Evolutionary conservation across 1,284 basidiomycete genomes (phyloP), one percentile per base, ranked within the genome.

Genomic region (Puccinia horiana): DNA sequence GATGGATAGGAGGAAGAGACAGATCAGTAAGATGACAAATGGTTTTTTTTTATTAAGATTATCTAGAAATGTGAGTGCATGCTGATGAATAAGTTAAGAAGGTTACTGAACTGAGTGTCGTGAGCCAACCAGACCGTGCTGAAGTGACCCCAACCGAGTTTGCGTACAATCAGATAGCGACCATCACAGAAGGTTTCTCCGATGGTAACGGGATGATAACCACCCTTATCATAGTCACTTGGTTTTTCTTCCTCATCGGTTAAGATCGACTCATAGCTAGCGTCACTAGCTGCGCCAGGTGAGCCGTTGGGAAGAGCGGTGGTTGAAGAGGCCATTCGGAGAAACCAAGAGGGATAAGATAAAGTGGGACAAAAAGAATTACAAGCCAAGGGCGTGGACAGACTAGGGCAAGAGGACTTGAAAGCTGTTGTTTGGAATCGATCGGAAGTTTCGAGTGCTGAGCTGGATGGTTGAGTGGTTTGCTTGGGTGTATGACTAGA

Each of bases 91-190:
- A 40, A 42, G 49, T 20, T 65, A n/a, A n/a, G n/a, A n/a, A 78
- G 81, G 0, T 78, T 73, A 81, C 82, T 75, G 44, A 81, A 80
- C 85, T 86, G 54, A 70, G 70, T 29, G 83, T 87, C 87, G 40
- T 85, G 85, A 20, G 86, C 87, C 12, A 87, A 85, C 86, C 86
- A 87, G 80, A 88, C 88, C 14, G 88, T 88, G 23, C 88, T 88
- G 88, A 99, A 99, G 88, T 99, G 97, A 63, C 97, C 96, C 94
- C 96, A 99, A 47, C 96, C 97, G 20, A 99, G 91, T 88, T 99
- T 99, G 84, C 96, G 89, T 82, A 98, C 95, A 85, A 98, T 93
- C 84, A 91, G 87, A 87, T 99, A 99, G 67, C 96, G 89, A 14
- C 91, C 93, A 84, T 94, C 91, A 81, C 93, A 94, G 87, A 98